Evolutionary conservation across 345 rosid species (phyloP), one percentile per base, ranked within the genome.

Genomic region (Cochlearia excelsa): DNA sequence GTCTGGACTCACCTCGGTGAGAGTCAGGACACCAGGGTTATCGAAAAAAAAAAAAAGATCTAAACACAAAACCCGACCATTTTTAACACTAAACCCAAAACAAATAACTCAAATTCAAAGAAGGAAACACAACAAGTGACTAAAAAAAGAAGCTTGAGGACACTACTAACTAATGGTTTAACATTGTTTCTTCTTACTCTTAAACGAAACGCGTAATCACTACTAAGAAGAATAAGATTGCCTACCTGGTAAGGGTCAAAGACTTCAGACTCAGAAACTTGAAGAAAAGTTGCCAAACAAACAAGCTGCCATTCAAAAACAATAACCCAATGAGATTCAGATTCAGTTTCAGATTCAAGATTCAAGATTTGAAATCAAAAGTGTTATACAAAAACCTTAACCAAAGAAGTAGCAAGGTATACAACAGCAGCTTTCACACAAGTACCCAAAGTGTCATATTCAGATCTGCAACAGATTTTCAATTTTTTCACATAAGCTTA

Each of bases 361-460:
- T 16, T 16, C 23, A 16, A 16, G 23, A 16, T 16, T 16, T 16
- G 23, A 16, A 16, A 16, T 16, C 23, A 16, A 16, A 16, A 16
- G 23, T 16, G 23, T 16, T 16, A 16, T 16, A 16, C 23, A 16
- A 16, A 16, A 66, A 92, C 98, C 97, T 92, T 92, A 27, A 92
- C 86, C 57, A 92, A 57, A 34, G 97, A 91, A 2, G 98, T 88
- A 43, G 85, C 90, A 10, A 92, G 91, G 63, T 92, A 92, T 71
- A 88, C 98, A 72, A 86, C 77, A 28, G 87, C 95, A 58, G 98
- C 83, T 37, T 92, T 92, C 57, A 88, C 72, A 11, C 89, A 88
- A 43, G 98, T 92, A 52, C 93, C 86, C n/a, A 92, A 83, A n/a
- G 98, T 92, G 39, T 92, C 98, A 56, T 88, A 92, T 75, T 88